phyloP scores from a whole-genome alignment of 805 yeast genomes.

The Saccharomyces cerevisiae region DNA sequence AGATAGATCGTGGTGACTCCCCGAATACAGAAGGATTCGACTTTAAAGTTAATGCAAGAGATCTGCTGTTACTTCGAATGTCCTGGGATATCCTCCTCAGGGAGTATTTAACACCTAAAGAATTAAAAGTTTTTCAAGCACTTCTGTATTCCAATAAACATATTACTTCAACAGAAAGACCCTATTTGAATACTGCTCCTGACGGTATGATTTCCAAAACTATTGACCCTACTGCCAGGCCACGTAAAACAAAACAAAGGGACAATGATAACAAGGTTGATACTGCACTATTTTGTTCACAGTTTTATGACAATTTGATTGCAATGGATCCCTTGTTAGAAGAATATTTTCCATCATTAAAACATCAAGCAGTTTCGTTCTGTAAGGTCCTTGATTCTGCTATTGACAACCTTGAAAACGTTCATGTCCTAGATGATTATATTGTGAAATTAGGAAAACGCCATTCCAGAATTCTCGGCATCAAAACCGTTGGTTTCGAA shows the following conservation, averaged over 20 bases:
- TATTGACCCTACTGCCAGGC: not conserved
- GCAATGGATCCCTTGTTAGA: conserved; percentile 54
- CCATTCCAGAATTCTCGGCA: conserved; percentile 67
- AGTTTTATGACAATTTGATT: conserved; percentile 63
- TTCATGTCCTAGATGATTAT: conserved; percentile 49
- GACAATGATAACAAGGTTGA: conserved; percentile 8
- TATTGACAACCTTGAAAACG: conserved; percentile 53
- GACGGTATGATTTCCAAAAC: not conserved
- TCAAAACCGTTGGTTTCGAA: conserved; percentile 59
- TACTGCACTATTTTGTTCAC: conserved; percentile 62
- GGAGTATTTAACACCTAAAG: not conserved
- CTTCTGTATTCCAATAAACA: not conserved
- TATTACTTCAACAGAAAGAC: not conserved
- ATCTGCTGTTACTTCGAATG: not conserved
- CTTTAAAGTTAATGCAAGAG: not conserved
- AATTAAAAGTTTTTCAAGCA: not conserved
- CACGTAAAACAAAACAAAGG: not conserved
- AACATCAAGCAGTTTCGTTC: conserved; percentile 72
- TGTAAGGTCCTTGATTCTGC: conserved; percentile 71
- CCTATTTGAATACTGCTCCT: not conserved
- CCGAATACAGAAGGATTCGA: not conserved
- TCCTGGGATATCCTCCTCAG: not conserved
- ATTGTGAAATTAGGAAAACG: conserved; percentile 59
- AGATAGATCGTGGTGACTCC: not conserved
- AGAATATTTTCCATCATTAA: conserved; percentile 60